phyloP scores from a whole-genome alignment of 1,139 yeast genomes.

The Taphrina flavorubra region DNA sequence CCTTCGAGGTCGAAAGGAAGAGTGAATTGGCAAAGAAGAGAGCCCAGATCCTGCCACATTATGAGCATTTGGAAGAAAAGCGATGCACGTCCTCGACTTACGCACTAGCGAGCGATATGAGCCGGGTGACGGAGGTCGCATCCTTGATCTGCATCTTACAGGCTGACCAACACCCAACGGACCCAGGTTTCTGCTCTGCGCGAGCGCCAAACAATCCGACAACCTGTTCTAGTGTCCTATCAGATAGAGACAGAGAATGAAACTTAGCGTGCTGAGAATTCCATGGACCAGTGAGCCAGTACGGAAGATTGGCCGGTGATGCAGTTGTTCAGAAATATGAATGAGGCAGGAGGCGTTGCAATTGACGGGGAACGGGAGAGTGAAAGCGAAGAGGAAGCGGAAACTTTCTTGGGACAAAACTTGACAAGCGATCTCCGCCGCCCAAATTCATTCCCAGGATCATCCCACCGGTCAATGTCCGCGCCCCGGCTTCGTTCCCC shows the following conservation, averaged over 20 bases:
- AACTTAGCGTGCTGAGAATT: too few relatives aligned
- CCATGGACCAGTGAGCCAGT: too few relatives aligned
- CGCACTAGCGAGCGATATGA: constrained; percentile 20
- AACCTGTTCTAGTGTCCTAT: too few relatives aligned
- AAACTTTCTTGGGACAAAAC: too few relatives aligned
- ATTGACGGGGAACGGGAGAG: not conserved
- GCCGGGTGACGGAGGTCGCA: constrained; percentile 8
- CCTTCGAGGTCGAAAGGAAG: constrained; percentile 4
- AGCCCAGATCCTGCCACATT: not conserved
- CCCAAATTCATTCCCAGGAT: not conserved
- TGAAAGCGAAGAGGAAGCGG: too few relatives aligned
- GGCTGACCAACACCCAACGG: not conserved
- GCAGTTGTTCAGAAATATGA: not conserved
- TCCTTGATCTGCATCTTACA: constrained; percentile 9
- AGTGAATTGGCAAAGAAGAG: constrained; percentile 24
- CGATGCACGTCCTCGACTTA: not conserved
- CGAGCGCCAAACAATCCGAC: too few relatives aligned
- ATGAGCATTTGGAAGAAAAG: not conserved
- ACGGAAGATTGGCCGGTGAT: too few relatives aligned
- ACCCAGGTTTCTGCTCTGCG: not conserved
- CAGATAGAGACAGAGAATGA: too few relatives aligned
- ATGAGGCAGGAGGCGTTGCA: constrained; percentile 7
- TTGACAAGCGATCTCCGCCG: not conserved
- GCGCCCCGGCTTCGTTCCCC: not conserved
- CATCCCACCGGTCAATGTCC: not conserved